Conservation (phyloP, 306 rosid genomes). For the Cicer pinnatifidum region DNA sequence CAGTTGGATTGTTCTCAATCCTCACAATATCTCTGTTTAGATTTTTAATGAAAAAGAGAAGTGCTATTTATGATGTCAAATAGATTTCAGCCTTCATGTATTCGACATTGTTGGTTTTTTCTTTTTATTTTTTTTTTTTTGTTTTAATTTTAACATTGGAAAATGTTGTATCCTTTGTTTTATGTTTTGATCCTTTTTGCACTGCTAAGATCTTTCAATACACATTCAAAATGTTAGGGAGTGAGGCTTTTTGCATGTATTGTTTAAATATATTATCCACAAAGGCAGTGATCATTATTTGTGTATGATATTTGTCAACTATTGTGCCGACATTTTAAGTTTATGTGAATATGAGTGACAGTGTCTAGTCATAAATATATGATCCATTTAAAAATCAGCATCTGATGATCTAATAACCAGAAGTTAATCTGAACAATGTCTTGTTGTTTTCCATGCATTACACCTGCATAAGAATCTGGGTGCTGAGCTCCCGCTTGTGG, state of each 20-base stretch:
- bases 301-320: slow-evolving; percentile 29
- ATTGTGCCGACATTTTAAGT: slow-evolving; percentile 31
- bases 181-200: slow-evolving; percentile 8
- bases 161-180: background rate
- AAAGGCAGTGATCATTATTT: background rate
- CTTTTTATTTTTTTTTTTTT: slow-evolving; percentile 16
- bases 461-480: slow-evolving; percentile 35
- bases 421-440: slow-evolving; percentile 23
- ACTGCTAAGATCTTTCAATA: slow-evolving; percentile 32
- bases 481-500: slow-evolving; percentile 12
- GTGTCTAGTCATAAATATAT: background rate
- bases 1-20: slow-evolving; percentile 23
- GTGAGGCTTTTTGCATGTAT: slow-evolving; percentile 3
- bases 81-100: slow-evolving; percentile 8
- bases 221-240: slow-evolving; percentile 23
- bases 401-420: slow-evolving; percentile 7
- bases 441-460: slow-evolving; percentile 34
- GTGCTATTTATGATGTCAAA: slow-evolving; percentile 22
- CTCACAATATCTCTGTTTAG: slow-evolving; percentile 22
- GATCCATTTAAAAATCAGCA: slow-evolving; percentile 25
- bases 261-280: no score
- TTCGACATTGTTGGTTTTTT: background rate
- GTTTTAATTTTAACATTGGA: slow-evolving; percentile 8
- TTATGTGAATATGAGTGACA: slow-evolving; percentile 11
- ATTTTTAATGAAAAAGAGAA: slow-evolving; percentile 5